Percentiles rank a stretch among this genome's conserved stretches.
Evolutionary conservation across 2,329 filamentous ascomycete species (phyloP).

Genomic region (Colletotrichum sp.): DNA sequence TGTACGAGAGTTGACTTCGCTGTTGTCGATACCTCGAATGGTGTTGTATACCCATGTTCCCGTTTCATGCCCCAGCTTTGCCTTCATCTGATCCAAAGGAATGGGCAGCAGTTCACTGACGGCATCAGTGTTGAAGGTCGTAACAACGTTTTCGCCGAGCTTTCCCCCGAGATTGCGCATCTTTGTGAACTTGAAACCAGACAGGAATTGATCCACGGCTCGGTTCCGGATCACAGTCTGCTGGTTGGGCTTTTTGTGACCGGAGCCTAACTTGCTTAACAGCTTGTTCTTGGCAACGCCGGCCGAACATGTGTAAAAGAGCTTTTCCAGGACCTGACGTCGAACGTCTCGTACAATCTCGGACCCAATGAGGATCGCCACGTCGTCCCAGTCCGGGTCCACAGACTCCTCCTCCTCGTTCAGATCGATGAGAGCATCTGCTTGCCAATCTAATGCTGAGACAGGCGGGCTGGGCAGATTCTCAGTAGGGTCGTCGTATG

Average conservation of each 20-base stretch:
- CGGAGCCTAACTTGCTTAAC: slow-evolving; percentile 91
- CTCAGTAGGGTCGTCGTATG: slow-evolving; percentile 76
- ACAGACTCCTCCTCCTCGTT: slow-evolving; percentile 77
- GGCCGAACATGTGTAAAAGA: slow-evolving; percentile 91
- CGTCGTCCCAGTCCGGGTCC: slow-evolving; percentile 96
- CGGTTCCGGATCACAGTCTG: slow-evolving; percentile 94
- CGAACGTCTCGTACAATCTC: slow-evolving; percentile 86
- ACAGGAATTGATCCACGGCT: slow-evolving; percentile 79
- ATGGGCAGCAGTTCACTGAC: slow-evolving; percentile 78
- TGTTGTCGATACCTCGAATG: slow-evolving; percentile 84
- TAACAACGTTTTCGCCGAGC: slow-evolving; percentile 83
- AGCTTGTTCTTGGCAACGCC: slow-evolving; percentile 93
- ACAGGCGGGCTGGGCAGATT: slow-evolving; percentile 71
- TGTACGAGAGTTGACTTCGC: slow-evolving; percentile 88
- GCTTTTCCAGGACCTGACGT: slow-evolving; percentile 66
- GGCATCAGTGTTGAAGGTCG: slow-evolving; percentile 81
- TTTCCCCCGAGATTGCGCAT: slow-evolving; percentile 96
- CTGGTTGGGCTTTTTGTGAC: slow-evolving; percentile 89
- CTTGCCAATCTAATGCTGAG: slow-evolving; percentile 81
- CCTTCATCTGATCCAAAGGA: slow-evolving; percentile 76
- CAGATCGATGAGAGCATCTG: slow-evolving; percentile 82
- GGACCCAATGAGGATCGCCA: slow-evolving; percentile 84
- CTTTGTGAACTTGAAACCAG: slow-evolving; percentile 90
- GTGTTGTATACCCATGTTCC: slow-evolving; percentile 85
- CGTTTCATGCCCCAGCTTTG: slow-evolving; percentile 81